Evolutionary conservation across 371 early-diverging fungal species (phyloP), one percentile per base, ranked within the genome.

Genomic region (Mucor piriformis): DNA sequence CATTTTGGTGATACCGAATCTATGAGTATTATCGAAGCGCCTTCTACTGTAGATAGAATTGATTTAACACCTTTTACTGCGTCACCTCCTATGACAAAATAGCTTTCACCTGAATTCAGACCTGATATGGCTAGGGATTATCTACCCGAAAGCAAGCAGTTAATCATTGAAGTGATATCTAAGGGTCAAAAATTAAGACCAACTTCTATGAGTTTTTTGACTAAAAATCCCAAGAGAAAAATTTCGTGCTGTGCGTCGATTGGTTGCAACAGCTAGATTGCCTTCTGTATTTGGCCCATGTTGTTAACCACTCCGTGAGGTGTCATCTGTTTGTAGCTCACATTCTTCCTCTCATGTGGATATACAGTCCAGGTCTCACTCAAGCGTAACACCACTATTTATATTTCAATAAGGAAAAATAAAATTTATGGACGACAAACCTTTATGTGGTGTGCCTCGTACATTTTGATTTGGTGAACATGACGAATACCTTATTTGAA

Each of bases 131-230:
- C 65, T 7, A 66, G 69, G 6, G 54, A 71, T 2, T 63, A 55
- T 47, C 50, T 63, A 11, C 53, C 61, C 2, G 40, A 51, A 35
- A 40, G 25, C 0, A 60, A 63, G 12, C 55, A 50, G 3, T 65
- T 65, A 3, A 66, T 64, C 0, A 75, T 66, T 59, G 75, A 75
- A 16, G 79, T 78, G 15, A 78, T 75, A 3, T 63, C 72, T 6
- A 73, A 67, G 3, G 80, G 80, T 6, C 66, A 75, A 1, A 70
- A 69, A 21, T 49, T 80, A 8, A 59, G 55, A 29, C 73, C 69
- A 8, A 77, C 80, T 2, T 47, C 75, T 15, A 76, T 76, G 72
- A 76, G 79, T 7, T 76, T 76, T 35, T 1, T 73, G 72, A 25
- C 44, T 79, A 18, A 60, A 67, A 27, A 64, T 51, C 4, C 16